Conservation (phyloP, 2,329 filamentous ascomycete species). For the Claviceps lovelessii region DNA sequence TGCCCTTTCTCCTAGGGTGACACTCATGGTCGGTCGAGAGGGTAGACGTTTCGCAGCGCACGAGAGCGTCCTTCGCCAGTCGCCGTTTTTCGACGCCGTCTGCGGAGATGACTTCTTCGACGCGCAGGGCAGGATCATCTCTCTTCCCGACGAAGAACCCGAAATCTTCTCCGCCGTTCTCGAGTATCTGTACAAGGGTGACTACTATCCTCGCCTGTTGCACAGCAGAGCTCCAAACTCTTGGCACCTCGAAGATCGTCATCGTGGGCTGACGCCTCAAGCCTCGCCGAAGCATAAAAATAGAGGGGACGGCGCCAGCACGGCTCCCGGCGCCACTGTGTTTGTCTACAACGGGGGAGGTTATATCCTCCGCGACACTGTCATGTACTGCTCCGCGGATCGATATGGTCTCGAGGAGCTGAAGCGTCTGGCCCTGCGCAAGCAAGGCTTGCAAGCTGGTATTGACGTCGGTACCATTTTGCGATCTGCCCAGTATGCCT, state of each 20-base stretch:
- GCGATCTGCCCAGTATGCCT: conserved; percentile 85
- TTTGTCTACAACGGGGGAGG: conserved; percentile 61
- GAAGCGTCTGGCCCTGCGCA: conserved; percentile 79
- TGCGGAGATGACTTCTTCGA: conserved; percentile 61
- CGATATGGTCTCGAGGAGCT: conserved; percentile 84
- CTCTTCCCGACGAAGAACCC: conserved; percentile 63
- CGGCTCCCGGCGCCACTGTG: conserved; percentile 41
- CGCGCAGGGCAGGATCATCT: conserved; percentile 63
- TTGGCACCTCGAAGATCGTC: conserved; percentile 88
- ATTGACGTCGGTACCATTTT: conserved; percentile 88
- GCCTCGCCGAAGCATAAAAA: too few species aligned
- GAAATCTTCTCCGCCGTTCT: conserved; percentile 88
- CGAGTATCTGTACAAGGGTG: conserved; percentile 93
- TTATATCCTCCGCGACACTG: conserved; percentile 77
- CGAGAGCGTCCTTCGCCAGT: conserved; percentile 77
- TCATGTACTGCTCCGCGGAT: conserved; percentile 85
- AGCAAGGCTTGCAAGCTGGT: conserved; percentile 85
- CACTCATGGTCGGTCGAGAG: conserved; percentile 69
- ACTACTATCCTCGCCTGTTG: conserved; percentile 82
- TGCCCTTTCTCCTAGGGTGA: conserved; percentile 60
- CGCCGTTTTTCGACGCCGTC: conserved; percentile 66
- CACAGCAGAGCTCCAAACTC: conserved; percentile 75
- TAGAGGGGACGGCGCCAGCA: too few species aligned
- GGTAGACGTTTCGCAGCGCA: conserved; percentile 88
- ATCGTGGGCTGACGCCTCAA: conserved; percentile 30